Evolutionary conservation across 805 yeast genomes (phyloP).

Genomic region (Zygoascus tannicola): DNA sequence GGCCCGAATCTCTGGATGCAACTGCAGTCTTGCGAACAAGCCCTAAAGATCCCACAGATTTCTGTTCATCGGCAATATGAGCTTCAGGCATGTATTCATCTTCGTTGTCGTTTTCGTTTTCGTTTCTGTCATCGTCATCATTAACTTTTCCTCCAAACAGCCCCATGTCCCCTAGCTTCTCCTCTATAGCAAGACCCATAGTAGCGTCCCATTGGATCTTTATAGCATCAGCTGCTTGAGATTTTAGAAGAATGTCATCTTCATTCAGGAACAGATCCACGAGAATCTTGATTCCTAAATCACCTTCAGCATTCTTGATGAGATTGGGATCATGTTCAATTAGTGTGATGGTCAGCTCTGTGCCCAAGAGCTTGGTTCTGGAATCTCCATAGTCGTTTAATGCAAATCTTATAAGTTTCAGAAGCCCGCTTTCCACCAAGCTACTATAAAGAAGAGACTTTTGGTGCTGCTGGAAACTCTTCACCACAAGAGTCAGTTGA

Average conservation of each 20-base stretch:
- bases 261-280: constrained; percentile 55
- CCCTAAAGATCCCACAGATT: constrained; percentile 2
- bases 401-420: constrained; percentile 63
- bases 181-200: background rate
- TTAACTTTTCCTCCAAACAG: background rate
- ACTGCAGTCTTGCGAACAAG: background rate
- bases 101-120: background rate
- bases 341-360: constrained; percentile 69
- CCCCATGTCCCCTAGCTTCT: background rate
- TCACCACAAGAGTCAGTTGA: constrained; percentile 71
- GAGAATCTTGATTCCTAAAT: constrained; percentile 26
- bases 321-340: constrained; percentile 75
- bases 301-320: constrained; percentile 26
- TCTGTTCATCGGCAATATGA: constrained; percentile 42
- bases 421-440: constrained; percentile 59
- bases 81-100: constrained; percentile 34
- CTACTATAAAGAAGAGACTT: constrained; percentile 55
- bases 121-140: background rate
- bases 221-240: constrained; percentile 78
- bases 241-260: constrained; percentile 58
- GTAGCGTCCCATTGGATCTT: constrained; percentile 51
- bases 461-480: constrained; percentile 51
- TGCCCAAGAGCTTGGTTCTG: constrained; percentile 55
- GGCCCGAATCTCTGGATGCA: background rate
- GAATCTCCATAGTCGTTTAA: constrained; percentile 39